phyloP scores from a whole-genome alignment of 1,284 basidiomycete genomes.

The Coniferiporia sulphurascens region DNA sequence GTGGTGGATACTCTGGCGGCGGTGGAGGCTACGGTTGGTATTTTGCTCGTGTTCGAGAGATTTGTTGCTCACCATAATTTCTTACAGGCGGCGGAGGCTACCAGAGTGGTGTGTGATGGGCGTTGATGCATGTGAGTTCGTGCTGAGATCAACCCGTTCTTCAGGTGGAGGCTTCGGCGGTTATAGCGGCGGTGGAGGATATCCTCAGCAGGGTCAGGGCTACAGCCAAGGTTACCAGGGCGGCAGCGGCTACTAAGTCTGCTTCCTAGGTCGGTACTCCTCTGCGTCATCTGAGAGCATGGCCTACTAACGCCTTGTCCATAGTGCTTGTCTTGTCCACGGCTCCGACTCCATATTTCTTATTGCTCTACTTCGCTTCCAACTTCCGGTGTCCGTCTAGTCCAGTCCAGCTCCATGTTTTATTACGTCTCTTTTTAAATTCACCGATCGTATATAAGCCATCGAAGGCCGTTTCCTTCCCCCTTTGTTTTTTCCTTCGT shows the following conservation, averaged over 20 bases:
- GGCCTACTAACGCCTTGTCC: background rate
- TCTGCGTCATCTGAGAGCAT: too few species aligned
- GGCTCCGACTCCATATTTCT: conserved; percentile 11
- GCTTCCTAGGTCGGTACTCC: background rate
- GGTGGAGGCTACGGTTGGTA: conserved; percentile 3
- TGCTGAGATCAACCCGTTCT: conserved; percentile 5
- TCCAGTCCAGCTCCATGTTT: background rate
- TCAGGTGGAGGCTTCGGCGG: conserved; percentile 28
- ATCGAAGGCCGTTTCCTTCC: too few species aligned
- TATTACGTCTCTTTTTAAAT: background rate
- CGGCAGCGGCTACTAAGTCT: conserved; percentile 22
- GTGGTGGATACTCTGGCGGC: conserved; percentile 1
- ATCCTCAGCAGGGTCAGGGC: conserved; percentile 22
- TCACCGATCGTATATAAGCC: background rate
- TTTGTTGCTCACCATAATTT: background rate
- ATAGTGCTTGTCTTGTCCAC: background rate
- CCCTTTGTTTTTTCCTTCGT: background rate
- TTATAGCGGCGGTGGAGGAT: conserved; percentile 28
- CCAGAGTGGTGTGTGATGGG: conserved; percentile 13
- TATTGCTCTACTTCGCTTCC: background rate
- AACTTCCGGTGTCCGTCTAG: conserved; percentile 10
- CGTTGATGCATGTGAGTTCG: background rate
- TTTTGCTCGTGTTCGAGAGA: background rate
- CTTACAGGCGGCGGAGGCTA: conserved; percentile 18
- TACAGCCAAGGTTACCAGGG: conserved; percentile 30